phyloP scores from a whole-genome alignment of 1,139 yeast genomes.

The Suhomyces chickasaworum region DNA sequence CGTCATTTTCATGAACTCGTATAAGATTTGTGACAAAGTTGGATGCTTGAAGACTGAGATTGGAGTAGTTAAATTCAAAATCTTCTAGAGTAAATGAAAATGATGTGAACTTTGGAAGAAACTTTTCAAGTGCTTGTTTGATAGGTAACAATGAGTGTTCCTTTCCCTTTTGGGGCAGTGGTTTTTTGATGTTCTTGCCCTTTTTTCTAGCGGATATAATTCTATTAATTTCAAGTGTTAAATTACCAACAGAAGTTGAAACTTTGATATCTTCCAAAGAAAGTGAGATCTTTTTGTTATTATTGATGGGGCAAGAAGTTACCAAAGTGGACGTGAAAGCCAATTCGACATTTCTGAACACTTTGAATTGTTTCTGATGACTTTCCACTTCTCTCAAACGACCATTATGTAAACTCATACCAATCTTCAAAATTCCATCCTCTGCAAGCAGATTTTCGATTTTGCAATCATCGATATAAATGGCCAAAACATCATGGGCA shows the following conservation, averaged over 20 bases:
- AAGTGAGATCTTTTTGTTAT: slow-evolving; percentile 16
- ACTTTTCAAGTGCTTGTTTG: neutral
- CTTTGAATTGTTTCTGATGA: slow-evolving; percentile 18
- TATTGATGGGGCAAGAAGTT: slow-evolving; percentile 24
- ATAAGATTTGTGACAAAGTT: slow-evolving; percentile 24
- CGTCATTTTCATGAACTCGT: slow-evolving; percentile 12
- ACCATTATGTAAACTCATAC: slow-evolving; percentile 35
- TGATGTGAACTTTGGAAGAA: slow-evolving; percentile 13
- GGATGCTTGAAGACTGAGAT: slow-evolving; percentile 22
- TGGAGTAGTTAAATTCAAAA: slow-evolving; percentile 26
- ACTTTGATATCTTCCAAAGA: slow-evolving; percentile 23
- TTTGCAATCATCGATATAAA: slow-evolving; percentile 34
- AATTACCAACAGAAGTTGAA: slow-evolving; percentile 27
- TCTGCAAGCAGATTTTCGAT: slow-evolving; percentile 27
- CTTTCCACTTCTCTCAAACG: slow-evolving; percentile 25
- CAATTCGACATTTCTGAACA: slow-evolving; percentile 39
- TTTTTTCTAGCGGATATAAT: neutral
- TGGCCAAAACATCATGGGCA: slow-evolving; percentile 19
- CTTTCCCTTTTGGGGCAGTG: neutral
- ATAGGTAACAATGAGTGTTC: neutral
- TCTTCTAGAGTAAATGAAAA: slow-evolving; percentile 34
- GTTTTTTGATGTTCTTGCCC: slow-evolving; percentile 4
- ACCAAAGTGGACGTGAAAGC: slow-evolving; percentile 29
- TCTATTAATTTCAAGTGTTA: slow-evolving; percentile 29
- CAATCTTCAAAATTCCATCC: slow-evolving; percentile 26